Conservation (phyloP, 1,284 basidiomycete genomes). For the Papiliotrema flavescens region DNA sequence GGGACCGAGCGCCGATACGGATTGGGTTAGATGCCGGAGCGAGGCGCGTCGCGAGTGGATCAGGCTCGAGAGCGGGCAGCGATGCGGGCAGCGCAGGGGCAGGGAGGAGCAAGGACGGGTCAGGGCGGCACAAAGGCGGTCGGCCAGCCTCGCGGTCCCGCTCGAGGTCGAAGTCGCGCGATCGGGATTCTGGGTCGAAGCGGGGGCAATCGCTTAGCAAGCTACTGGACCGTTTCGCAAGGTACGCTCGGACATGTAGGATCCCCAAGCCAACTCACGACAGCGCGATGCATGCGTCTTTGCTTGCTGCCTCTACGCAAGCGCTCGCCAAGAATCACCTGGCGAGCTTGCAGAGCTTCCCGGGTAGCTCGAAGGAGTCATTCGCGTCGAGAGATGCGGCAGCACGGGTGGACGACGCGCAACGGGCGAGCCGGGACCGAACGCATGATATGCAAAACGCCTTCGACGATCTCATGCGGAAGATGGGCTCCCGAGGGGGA, state of each 20-base stretch:
- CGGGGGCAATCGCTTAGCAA: too few relatives aligned
- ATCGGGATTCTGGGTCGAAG: background rate
- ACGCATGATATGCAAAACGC: background rate
- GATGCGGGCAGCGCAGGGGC: too few relatives aligned
- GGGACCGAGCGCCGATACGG: too few relatives aligned
- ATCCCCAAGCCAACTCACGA: background rate
- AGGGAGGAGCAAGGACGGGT: too few relatives aligned
- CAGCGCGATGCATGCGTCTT: constrained; percentile 15
- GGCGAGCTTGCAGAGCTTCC: background rate
- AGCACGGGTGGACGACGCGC: background rate
- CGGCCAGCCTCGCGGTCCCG: background rate
- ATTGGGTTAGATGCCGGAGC: too few relatives aligned
- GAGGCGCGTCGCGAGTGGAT: too few relatives aligned
- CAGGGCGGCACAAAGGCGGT: too few relatives aligned
- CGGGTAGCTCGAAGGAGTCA: too few relatives aligned
- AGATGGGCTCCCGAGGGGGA: too few relatives aligned
- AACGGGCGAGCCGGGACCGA: too few relatives aligned
- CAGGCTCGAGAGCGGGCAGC: too few relatives aligned
- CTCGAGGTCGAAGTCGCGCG: background rate
- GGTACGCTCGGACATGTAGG: background rate
- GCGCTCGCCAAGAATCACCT: background rate
- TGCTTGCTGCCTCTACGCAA: constrained; percentile 5
- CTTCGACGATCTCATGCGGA: background rate
- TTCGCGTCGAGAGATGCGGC: background rate
- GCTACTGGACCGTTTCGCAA: too few relatives aligned